phyloP scores from a whole-genome alignment of 257 asterid genomes.

The Scutellaria barbata region DNA sequence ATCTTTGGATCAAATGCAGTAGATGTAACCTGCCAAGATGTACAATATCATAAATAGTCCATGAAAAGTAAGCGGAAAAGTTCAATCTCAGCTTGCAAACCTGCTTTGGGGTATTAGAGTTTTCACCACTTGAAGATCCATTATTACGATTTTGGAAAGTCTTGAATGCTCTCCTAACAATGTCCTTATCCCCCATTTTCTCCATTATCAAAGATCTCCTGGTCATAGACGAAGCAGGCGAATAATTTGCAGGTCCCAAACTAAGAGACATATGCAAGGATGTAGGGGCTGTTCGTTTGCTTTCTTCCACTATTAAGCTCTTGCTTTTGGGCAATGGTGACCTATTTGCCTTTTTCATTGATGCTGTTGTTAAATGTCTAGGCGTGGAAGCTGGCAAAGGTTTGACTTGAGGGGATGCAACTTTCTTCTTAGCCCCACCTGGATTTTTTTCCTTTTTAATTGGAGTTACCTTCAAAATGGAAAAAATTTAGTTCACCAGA shows the following conservation, averaged over 20 bases:
- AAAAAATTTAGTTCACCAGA: slow-evolving; percentile 12
- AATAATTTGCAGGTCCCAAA: slow-evolving; percentile 56
- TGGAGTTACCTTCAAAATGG: slow-evolving; percentile 53
- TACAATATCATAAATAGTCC: slow-evolving; percentile 2
- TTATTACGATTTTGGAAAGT: slow-evolving; percentile 59
- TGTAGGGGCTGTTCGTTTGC: slow-evolving; percentile 51
- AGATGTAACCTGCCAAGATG: slow-evolving; percentile 48
- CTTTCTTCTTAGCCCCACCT: slow-evolving; percentile 48
- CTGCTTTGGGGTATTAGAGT: slow-evolving; percentile 43
- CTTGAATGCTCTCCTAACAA: slow-evolving; percentile 79
- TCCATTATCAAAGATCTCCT: slow-evolving; percentile 87
- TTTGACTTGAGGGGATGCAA: slow-evolving; percentile 48
- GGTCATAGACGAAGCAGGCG: slow-evolving; percentile 38
- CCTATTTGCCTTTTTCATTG: slow-evolving; percentile 50
- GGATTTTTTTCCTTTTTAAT: slow-evolving; percentile 43
- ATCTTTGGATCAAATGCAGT: slow-evolving; percentile 47
- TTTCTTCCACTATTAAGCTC: slow-evolving; percentile 39
- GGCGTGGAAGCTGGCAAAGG: slow-evolving; percentile 47
- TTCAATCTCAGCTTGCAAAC: slow-evolving; percentile 39
- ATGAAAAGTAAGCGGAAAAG: background rate
- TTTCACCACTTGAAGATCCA: slow-evolving; percentile 47
- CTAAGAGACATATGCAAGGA: slow-evolving; percentile 81
- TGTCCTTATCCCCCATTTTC: slow-evolving; percentile 89
- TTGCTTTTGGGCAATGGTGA: slow-evolving; percentile 46
- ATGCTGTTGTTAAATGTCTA: slow-evolving; percentile 43